A percentile compares a stretch with the other conserved stretches of the same genome.
These are phyloP conservation scores for Penicillium hordei DNA, from an alignment of 2,329 filamentous ascomycete genomes.

Conservation along the genomic window DNA sequence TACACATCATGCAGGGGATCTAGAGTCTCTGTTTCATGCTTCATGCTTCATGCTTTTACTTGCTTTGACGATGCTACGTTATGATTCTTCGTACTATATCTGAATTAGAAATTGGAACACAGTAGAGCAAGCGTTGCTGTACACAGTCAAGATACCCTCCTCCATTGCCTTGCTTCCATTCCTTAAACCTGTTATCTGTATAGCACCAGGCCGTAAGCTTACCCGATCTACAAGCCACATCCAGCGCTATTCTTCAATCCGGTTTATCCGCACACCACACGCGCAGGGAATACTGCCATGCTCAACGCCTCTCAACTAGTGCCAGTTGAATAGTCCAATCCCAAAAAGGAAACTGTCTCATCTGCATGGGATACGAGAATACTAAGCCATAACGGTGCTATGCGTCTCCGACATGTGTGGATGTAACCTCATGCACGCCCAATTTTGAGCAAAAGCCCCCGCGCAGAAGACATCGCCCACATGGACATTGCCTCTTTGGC, in stretches of 20 bases:
- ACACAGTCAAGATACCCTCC: background rate
- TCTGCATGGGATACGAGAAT: background rate
- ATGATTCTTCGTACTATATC: background rate
- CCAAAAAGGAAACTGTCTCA: background rate
- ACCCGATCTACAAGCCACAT: background rate
- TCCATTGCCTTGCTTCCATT: background rate
- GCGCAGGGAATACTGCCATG: too few species aligned
- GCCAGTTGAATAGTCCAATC: background rate
- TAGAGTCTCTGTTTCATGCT: background rate
- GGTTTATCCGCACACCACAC: background rate
- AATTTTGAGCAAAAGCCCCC: background rate
- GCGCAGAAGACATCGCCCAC: background rate
- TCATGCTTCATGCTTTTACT: background rate
- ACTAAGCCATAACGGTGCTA: background rate
- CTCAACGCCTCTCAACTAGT: background rate
- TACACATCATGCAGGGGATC: background rate
- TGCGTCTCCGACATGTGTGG: background rate
- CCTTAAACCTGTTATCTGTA: background rate
- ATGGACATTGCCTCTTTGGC: background rate
- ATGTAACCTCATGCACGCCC: background rate
- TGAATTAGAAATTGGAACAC: background rate
- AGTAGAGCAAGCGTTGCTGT: background rate
- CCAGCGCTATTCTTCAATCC: background rate
- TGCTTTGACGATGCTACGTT: background rate
- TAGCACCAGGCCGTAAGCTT: background rate